These are phyloP conservation scores for Eruca vesicaria DNA, from an alignment of 441 rosid species.

Conservation along the genomic window DNA sequence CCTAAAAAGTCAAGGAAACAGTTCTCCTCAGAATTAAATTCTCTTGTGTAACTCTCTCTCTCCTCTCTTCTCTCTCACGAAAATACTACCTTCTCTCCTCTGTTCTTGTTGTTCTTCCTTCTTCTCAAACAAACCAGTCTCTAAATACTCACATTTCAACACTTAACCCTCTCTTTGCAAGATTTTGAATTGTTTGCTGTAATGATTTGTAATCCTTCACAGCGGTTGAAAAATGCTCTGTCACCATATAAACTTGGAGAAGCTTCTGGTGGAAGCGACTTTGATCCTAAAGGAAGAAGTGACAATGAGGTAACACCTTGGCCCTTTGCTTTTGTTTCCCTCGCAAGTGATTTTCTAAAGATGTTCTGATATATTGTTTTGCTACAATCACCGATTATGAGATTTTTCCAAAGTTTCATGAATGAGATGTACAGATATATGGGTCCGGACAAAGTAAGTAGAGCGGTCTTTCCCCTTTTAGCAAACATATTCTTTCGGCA, in stretches of 20 bases:
- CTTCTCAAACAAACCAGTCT: too few species aligned
- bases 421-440: too few species aligned
- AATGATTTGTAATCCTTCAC: constrained; percentile 26
- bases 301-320: constrained; percentile 76
- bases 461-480: not conserved
- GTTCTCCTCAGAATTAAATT: too few species aligned
- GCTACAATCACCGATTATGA: constrained; percentile 74
- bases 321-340: constrained; percentile 11
- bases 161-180: not conserved
- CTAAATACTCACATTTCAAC: too few species aligned
- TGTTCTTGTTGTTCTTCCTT: too few species aligned
- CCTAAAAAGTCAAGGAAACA: too few species aligned
- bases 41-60: too few species aligned
- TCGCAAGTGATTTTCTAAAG: not conserved
- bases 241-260: constrained; percentile 98
- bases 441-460: constrained; percentile 93
- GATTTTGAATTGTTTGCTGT: not conserved
- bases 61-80: too few species aligned
- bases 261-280: constrained; percentile 98
- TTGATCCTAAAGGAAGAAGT: too few species aligned
- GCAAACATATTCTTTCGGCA: constrained; percentile 1
- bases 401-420: too few species aligned
- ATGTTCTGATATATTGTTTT: constrained; percentile 23
- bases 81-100: too few species aligned
- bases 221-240: constrained; percentile 93